Percentiles rank a stretch among this genome's conserved stretches.
Conservation (phyloP, 306 rosid species). For the Hippophae rhamnoides region DNA sequence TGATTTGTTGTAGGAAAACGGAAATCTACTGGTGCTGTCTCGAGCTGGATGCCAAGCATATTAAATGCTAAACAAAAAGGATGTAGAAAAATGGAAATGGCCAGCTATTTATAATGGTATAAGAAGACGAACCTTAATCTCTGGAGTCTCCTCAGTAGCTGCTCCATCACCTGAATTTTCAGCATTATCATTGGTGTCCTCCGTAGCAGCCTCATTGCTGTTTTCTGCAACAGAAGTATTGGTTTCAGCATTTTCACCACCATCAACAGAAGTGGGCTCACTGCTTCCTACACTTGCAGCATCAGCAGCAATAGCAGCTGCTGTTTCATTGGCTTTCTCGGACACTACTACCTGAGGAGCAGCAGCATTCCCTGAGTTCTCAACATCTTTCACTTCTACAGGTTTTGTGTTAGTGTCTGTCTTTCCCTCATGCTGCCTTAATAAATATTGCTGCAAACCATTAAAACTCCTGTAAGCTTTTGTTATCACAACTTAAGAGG, state of each 20-base stretch:
- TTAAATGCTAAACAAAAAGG: conserved; percentile 8
- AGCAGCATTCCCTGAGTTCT: conserved; percentile 30
- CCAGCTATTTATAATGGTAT: not conserved
- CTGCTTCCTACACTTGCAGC: conserved; percentile 19
- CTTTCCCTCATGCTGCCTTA: conserved; percentile 51
- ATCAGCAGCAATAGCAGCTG: conserved; percentile 12
- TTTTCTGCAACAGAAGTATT: conserved; percentile 16
- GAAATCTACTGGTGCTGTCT: conserved; percentile 91
- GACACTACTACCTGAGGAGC: conserved; percentile 31
- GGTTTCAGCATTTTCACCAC: conserved; percentile 29
- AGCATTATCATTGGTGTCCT: conserved; percentile 41
- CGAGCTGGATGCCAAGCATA: conserved; percentile 52
- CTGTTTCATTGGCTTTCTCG: conserved; percentile 36
- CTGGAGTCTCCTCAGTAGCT: conserved; percentile 54
- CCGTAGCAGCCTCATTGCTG: conserved; percentile 24
- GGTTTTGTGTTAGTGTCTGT: conserved; percentile 30
- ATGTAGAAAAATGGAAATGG: not conserved
- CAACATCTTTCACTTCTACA: conserved; percentile 55
- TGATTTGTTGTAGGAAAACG: conserved; percentile 98
- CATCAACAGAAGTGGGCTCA: conserved; percentile 22
- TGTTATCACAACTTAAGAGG: not conserved
- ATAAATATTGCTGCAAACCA: conserved; percentile 45
- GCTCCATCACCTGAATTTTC: conserved; percentile 49
- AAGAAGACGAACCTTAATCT: conserved; percentile 51
- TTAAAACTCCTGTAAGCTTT: not conserved